Percentiles rank a stretch among this genome's conserved stretches.
Evolutionary conservation across 208 protist species (phyloP).

Genomic region (Novymonas esmeraldas): DNA sequence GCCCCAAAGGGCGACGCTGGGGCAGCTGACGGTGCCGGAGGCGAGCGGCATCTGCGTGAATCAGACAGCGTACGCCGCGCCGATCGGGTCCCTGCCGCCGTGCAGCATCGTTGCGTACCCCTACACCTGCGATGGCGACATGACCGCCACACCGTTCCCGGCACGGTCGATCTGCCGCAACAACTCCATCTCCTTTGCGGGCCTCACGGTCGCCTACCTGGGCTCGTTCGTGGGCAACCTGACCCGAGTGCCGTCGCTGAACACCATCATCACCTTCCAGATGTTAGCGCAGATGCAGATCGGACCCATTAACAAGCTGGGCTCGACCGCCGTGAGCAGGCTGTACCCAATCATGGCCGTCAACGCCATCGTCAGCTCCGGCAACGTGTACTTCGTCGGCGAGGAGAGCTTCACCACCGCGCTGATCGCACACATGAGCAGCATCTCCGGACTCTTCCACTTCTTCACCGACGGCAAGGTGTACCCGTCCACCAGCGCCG

Average conservation of each 20-base stretch:
- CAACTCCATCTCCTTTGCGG: conserved; percentile 10
- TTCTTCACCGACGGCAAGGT: conserved; percentile 31
- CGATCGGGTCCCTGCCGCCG: conserved; percentile 6
- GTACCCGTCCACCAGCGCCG: not conserved
- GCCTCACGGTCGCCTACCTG: conserved; percentile 27
- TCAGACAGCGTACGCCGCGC: not conserved
- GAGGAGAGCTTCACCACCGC: conserved; percentile 21
- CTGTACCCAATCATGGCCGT: conserved; percentile 37
- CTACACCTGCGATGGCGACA: conserved; percentile 12
- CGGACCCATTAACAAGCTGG: conserved; percentile 33
- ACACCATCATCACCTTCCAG: conserved; percentile 37
- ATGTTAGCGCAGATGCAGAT: conserved; percentile 38
- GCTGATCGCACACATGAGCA: conserved; percentile 37
- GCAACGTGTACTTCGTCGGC: conserved; percentile 54
- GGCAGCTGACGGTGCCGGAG: not conserved
- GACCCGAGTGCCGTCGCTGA: conserved; percentile 5
- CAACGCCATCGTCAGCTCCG: conserved; percentile 44
- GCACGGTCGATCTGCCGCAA: conserved; percentile 6
- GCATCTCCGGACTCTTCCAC: conserved; percentile 28
- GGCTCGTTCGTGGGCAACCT: conserved; percentile 26
- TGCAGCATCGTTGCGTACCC: not conserved
- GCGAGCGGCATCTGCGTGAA: conserved; percentile 3
- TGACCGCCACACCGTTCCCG: conserved; percentile 1
- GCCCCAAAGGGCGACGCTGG: not conserved
- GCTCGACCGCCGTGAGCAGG: conserved; percentile 17